A percentile compares a stretch with the other conserved stretches of the same genome.
phyloP scores from a whole-genome alignment of 2,329 filamentous ascomycete genomes.

The Chaetothyriales sp. region DNA sequence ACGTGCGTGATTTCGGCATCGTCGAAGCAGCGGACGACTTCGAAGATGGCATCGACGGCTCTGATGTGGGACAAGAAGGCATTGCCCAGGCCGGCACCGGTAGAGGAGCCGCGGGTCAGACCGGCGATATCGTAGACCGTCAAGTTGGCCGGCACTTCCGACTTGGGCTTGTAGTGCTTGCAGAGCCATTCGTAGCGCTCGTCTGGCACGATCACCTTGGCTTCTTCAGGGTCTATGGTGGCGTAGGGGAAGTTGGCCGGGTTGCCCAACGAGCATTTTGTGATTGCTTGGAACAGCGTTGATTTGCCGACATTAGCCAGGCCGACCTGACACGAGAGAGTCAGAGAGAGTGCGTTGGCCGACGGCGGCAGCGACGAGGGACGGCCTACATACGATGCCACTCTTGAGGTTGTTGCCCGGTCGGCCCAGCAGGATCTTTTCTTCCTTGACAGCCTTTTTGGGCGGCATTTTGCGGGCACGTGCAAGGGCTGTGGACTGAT shows the following conservation, averaged over 20 bases:
- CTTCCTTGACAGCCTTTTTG: slow-evolving; percentile 82
- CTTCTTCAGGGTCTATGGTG: slow-evolving; percentile 97
- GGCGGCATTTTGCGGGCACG: slow-evolving; percentile 72
- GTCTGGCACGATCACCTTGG: slow-evolving; percentile 92
- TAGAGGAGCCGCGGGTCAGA: slow-evolving; percentile 88
- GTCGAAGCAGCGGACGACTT: slow-evolving; percentile 93
- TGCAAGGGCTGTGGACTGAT: slow-evolving; percentile 3
- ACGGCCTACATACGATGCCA: slow-evolving; percentile 73
- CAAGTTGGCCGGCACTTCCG: slow-evolving; percentile 86
- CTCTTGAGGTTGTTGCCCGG: slow-evolving; percentile 98
- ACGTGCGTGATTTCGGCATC: slow-evolving; percentile 99
- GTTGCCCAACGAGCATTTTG: slow-evolving; percentile 92
- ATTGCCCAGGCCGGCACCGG: slow-evolving; percentile 93
- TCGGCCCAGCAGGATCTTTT: slow-evolving; percentile 91
- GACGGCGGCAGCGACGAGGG: slow-evolving; percentile 2
- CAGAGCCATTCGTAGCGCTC: slow-evolving; percentile 91
- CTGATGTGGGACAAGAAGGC: slow-evolving; percentile 97
- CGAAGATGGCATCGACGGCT: slow-evolving; percentile 94
- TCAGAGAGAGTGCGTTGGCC: slow-evolving; percentile 1
- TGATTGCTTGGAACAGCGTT: slow-evolving; percentile 98
- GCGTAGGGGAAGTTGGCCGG: slow-evolving; percentile 99
- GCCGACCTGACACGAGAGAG: slow-evolving; percentile 54
- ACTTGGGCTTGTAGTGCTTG: slow-evolving; percentile 96
- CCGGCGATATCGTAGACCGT: slow-evolving; percentile 98
- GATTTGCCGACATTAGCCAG: slow-evolving; percentile 99